phyloP scores from a whole-genome alignment of 148 eudicot species.

The Gaultheria prostrata region DNA sequence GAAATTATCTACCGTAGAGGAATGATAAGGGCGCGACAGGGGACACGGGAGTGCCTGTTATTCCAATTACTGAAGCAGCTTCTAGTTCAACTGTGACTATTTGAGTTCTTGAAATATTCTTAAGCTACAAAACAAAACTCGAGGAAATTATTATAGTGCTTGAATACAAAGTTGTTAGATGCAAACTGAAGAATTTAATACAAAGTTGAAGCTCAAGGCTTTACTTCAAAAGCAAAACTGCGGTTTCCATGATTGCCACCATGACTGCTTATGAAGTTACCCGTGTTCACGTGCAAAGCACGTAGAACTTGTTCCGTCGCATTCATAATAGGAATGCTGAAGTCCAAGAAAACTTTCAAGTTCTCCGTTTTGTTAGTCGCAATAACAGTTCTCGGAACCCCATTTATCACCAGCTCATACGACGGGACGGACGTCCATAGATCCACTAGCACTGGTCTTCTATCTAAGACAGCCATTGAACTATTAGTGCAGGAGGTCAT shows the following conservation, averaged over 20 bases:
- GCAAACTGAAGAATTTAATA: background rate
- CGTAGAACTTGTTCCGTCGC: constrained; percentile 12
- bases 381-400: constrained; percentile 16
- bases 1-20: constrained; percentile 14
- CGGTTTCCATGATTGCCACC: constrained; percentile 12
- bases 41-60: constrained; percentile 15
- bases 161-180: background rate
- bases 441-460: constrained; percentile 21
- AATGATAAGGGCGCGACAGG: constrained; percentile 10
- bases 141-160: background rate
- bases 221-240: constrained; percentile 19
- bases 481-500: background rate
- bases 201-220: constrained; percentile 5
- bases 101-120: constrained; percentile 17
- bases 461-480: constrained; percentile 18
- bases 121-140: constrained; percentile 9
- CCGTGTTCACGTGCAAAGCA: constrained; percentile 11
- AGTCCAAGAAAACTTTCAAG: constrained; percentile 20
- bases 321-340: constrained; percentile 18
- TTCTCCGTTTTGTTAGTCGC: constrained; percentile 14
- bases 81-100: constrained; percentile 21
- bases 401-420: constrained; percentile 17
- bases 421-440: constrained; percentile 19
- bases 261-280: background rate
- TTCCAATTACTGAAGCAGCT: constrained; percentile 20